These are phyloP conservation scores for Westerdykella aurantiaca DNA, from an alignment of 2,329 filamentous ascomycete species.

Conservation along the genomic window DNA sequence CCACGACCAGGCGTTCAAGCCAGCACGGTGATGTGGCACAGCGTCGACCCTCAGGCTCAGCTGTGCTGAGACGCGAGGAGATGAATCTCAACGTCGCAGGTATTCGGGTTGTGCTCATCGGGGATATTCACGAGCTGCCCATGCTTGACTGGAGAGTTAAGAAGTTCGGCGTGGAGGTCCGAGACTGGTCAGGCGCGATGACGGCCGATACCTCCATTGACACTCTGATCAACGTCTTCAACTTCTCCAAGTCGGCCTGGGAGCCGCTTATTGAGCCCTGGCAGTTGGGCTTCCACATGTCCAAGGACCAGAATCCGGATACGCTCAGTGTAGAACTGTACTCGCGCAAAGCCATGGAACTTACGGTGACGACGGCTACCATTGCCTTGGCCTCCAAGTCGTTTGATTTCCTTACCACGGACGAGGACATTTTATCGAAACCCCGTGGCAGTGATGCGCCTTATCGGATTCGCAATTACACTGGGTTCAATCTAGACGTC, in stretches of 20 bases:
- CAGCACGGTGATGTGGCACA: slow-evolving; percentile 53
- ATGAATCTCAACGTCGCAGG: slow-evolving; percentile 82
- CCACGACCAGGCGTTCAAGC: slow-evolving; percentile 36
- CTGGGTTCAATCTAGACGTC: slow-evolving; percentile 81
- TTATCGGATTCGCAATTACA: slow-evolving; percentile 91
- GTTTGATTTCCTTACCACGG: slow-evolving; percentile 77
- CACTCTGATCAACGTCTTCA: slow-evolving; percentile 94
- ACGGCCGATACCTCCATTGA: slow-evolving; percentile 87
- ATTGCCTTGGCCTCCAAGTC: slow-evolving; percentile 93
- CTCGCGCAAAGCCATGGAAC: slow-evolving; percentile 84
- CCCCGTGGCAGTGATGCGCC: slow-evolving; percentile 86
- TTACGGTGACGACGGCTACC: slow-evolving; percentile 87
- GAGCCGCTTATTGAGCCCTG: slow-evolving; percentile 94
- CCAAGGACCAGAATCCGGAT: slow-evolving; percentile 68
- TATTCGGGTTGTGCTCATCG: slow-evolving; percentile 86
- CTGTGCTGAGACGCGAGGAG: slow-evolving; percentile 65
- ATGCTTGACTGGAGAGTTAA: slow-evolving; percentile 92
- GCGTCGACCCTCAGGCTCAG: slow-evolving; percentile 47
- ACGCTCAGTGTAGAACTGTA: slow-evolving; percentile 76
- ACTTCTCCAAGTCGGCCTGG: slow-evolving; percentile 98
- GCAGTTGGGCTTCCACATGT: slow-evolving; percentile 86
- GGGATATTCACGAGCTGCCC: slow-evolving; percentile 90
- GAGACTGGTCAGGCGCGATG: slow-evolving; percentile 85
- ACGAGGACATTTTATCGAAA: slow-evolving; percentile 89
- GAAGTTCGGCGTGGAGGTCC: slow-evolving; percentile 74